Base-by-base conservation (phyloP, 108 stramenopile species). In the Nitzschia sp. region DNA sequence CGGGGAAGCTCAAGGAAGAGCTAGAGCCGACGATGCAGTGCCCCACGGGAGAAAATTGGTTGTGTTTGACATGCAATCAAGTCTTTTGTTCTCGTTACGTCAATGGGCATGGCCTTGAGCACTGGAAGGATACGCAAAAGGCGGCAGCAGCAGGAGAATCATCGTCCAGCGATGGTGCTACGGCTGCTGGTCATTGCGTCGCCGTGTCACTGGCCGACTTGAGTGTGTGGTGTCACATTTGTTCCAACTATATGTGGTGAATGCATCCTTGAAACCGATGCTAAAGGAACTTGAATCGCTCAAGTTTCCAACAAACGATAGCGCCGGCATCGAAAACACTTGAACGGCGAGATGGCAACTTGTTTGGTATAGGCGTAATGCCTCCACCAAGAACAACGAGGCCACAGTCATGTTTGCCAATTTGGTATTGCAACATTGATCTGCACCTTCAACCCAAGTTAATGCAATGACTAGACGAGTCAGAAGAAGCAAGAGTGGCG, bases 141-240 rank as follows among this genome's bases (percentile, higher is more conserved):
- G n/a, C 19, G 26, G 31, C 54, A 18, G 21, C 1, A 36, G 0
- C 68, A 46, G 38, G 60, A 30, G 66, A 70, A 54, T 0, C 71
- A 51, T 34, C 49, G 29, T 62, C 64, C 23, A 8, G 9, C 4
- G 56, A 30, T 15, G 18, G 27, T 18, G 26, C 26, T 17, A 26
- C 25, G 9, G 29, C 56, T 28, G 63, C 57, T 30, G 76, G 76
- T 4, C 88, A 93, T 72, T 88, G 88, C 51, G 65, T 90, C 23
- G 84, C 79, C 24, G 79, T 80, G 2, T 83, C 86, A 51, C 59
- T 93, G 59, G 75, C 84, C 2, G 92, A 93, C 76, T 68, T 93
- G 56, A 85, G 83, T 17, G 87, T 93, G 1, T 93, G 91, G 91
- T 93, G 91, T 67, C 81, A 93, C 68, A 71, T 69, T 18, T 93